Percentiles rank a stretch among this genome's conserved stretches.
These are phyloP conservation scores for Anthracocystis panici-leucophaei DNA, from an alignment of 1,284 basidiomycete species.

Conservation along the genomic window DNA sequence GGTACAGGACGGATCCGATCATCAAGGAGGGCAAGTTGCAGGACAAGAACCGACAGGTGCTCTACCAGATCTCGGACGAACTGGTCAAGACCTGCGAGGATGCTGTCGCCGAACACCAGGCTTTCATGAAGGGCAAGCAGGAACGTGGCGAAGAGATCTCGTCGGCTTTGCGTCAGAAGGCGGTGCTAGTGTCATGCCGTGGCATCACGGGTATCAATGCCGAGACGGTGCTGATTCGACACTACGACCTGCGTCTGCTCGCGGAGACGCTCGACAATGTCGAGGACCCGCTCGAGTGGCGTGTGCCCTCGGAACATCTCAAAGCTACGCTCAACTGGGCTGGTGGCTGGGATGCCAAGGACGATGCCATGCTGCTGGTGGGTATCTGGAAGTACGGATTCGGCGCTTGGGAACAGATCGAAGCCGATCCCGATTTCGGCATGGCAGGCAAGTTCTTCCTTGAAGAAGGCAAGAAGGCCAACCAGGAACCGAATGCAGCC, in stretches of 20 bases:
- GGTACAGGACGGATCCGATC: conserved; percentile 92
- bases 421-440: conserved; percentile 84
- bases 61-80: conserved; percentile 90
- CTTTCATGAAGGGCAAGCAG: conserved; percentile 68
- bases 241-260: conserved; percentile 89
- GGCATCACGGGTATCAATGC: conserved; percentile 95
- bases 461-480: conserved; percentile 82
- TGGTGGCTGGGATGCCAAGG: conserved; percentile 90
- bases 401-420: conserved; percentile 95
- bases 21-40: conserved; percentile 91
- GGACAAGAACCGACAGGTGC: conserved; percentile 93
- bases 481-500: conserved; percentile 36
- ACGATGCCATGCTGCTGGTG: conserved; percentile 93
- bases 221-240: conserved; percentile 90
- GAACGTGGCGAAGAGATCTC: conserved; percentile 81
- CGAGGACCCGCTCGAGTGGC: conserved; percentile 83
- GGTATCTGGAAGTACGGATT: conserved; percentile 95
- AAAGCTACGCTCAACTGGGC: conserved; percentile 96
- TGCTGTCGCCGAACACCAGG: conserved; percentile 86
- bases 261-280: conserved; percentile 75
- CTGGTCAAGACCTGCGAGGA: conserved; percentile 86
- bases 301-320: conserved; percentile 89
- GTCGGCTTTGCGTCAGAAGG: conserved; percentile 82
- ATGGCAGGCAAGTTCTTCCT: conserved; percentile 95
- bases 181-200: conserved; percentile 89